These are phyloP conservation scores for Clitopilus hobsonii DNA, from an alignment of 768 basidiomycete species.

Conservation along the genomic window DNA sequence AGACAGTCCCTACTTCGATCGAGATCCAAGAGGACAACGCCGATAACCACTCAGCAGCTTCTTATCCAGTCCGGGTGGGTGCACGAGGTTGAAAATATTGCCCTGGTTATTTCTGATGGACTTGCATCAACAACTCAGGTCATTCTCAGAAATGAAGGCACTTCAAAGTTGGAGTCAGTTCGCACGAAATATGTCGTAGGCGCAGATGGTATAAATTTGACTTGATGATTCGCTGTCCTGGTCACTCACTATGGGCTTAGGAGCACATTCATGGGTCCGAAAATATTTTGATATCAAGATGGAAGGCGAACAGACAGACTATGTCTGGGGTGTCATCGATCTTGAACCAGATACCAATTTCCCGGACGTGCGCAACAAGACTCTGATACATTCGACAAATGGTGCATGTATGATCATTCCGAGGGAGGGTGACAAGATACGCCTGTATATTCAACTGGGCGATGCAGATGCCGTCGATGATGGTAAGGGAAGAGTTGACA, in stretches of 20 bases:
- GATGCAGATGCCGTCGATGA: conserved; percentile 40
- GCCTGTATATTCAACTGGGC: conserved; percentile 67
- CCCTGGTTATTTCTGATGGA: neutral
- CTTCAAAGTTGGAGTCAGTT: conserved; percentile 48
- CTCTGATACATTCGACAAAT: conserved; percentile 62
- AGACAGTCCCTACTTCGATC: conserved; percentile 44
- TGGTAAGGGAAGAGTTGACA: conserved; percentile 48
- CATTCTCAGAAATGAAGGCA: conserved; percentile 27
- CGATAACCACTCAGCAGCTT: conserved; percentile 35
- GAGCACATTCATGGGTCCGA: conserved; percentile 82
- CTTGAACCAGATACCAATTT: conserved; percentile 67
- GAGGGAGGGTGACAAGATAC: conserved; percentile 61
- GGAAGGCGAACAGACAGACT: conserved; percentile 77
- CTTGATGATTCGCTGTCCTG: neutral
- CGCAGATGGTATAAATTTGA: conserved; percentile 51
- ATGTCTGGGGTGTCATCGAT: conserved; percentile 83
- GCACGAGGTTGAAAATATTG: too few species aligned
- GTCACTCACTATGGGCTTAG: conserved; percentile 23
- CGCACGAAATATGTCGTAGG: conserved; percentile 74
- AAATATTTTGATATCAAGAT: conserved; percentile 59
- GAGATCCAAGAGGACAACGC: conserved; percentile 36
- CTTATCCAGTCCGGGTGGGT: conserved; percentile 33
- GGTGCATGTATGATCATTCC: conserved; percentile 76
- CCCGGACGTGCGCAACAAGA: conserved; percentile 67
- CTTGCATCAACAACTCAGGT: conserved; percentile 20